Percentiles rank a stretch among this genome's conserved stretches.
Conservation (phyloP, 73 alveolate species). For the Durusdinium trenchii region DNA sequence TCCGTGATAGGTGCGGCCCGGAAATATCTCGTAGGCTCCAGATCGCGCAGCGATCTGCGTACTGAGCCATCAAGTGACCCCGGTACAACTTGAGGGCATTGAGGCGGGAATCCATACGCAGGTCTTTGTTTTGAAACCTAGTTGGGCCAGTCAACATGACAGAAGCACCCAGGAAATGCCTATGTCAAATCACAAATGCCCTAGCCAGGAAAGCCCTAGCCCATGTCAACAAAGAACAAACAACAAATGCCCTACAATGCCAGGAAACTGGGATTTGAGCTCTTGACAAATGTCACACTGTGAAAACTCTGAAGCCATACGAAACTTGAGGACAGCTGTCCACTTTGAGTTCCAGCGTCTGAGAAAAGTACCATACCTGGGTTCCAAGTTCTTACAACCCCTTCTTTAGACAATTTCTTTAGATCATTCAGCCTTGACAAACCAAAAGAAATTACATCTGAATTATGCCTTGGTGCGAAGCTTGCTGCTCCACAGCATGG, state of each 20-base stretch:
- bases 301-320: neutral
- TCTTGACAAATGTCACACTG: conserved; percentile 31
- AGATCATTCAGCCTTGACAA: neutral
- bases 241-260: neutral
- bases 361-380: conserved; percentile 37
- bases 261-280: conserved; percentile 1
- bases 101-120: neutral
- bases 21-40: conserved; percentile 24
- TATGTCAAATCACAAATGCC: too few relatives aligned
- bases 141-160: neutral
- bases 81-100: conserved; percentile 16
- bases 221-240: neutral
- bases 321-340: conserved; percentile 20
- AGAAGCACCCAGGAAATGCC: neutral
- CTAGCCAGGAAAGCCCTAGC: neutral
- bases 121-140: neutral
- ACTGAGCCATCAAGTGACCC: neutral
- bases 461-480: neutral
- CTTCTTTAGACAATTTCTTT: neutral
- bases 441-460: neutral
- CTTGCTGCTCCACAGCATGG: conserved; percentile 4
- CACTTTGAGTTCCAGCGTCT: conserved; percentile 1
- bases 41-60: conserved; percentile 15
- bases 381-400: too few relatives aligned
- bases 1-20: neutral